A percentile compares a stretch with the other conserved stretches of the same genome.
Evolutionary conservation across 2,329 filamentous ascomycete species (phyloP).

Genomic region (Penicillium concentricum): DNA sequence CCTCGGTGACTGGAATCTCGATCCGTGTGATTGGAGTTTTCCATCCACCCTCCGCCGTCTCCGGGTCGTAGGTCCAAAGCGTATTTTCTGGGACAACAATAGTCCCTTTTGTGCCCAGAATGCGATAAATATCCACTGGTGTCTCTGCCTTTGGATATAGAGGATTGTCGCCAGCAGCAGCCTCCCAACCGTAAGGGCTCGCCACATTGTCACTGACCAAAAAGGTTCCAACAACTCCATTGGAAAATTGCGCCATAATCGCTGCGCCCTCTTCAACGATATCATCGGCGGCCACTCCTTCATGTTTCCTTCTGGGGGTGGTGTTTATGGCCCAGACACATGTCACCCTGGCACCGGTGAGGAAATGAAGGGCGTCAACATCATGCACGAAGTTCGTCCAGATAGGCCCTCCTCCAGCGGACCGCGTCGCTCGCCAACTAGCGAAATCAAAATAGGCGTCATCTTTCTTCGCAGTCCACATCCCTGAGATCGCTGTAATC

Average conservation of each 20-base stretch:
- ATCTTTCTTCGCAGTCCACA: no score
- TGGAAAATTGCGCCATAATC: conserved; percentile 13
- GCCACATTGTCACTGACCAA: conserved; percentile 11
- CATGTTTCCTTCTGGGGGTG: no score
- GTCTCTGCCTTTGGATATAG: conserved; percentile 2
- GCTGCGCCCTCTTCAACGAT: conserved; percentile 5
- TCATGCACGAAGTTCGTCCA: no score
- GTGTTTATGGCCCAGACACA: no score
- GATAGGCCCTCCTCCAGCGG: no score
- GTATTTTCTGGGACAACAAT: background rate
- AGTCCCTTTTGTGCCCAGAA: background rate
- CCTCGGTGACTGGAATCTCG: background rate
- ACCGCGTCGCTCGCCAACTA: no score
- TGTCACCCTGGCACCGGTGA: no score
- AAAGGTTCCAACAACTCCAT: conserved; percentile 13
- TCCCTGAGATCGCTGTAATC: no score
- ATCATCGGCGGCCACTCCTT: no score
- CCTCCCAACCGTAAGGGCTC: conserved; percentile 14
- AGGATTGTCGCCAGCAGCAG: conserved; percentile 12
- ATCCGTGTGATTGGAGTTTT: background rate
- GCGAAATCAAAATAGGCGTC: no score
- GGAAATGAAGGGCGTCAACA: no score
- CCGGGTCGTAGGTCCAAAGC: background rate
- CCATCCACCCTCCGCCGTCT: background rate
- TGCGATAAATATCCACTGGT: conserved; percentile 8